Evolutionary conservation across 805 yeast genomes (phyloP), one percentile per base, ranked within the genome.

Genomic region (Ogataea nitratoaversa): DNA sequence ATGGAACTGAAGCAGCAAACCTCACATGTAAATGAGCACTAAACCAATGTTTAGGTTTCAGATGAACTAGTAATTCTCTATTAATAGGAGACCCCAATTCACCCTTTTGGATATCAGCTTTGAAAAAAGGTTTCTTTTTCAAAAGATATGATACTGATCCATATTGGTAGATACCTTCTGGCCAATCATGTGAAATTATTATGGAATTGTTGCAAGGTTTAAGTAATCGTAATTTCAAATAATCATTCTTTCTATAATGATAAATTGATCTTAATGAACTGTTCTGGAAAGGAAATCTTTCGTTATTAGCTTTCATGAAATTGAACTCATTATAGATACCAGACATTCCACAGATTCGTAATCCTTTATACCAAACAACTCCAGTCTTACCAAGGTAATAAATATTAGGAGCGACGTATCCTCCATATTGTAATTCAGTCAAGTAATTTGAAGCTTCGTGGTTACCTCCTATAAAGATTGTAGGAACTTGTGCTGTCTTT

Each of bases 151-250:
- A 47, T n/a, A 68, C 14, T 51, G 84, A 60, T 0, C 97, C 98
- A 58, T 74, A 63, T 5, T 76, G 62, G 32, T 73, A 83, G 8
- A 90, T 79, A 3, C 84, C 86, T 30, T 71, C 79, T 0, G 99
- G 99, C 99, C 99, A 93, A 65, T 93, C 99, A 61, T 93, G 99
- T 24, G 86, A 76, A 38, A 91, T 44, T 57, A 83, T 69, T 1
- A 89, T 57, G 49, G 86, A 84, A 14, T 46, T 38, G 28, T 53
- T 53, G 12, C 48, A 47, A 24, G 34, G 41, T 43, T 53, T 36
- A 43, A 74, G 50, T 51, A 74, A 48, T 49, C 67, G 62, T 49
- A 87, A 62, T 46, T 83, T 84, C 28, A 78, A 47, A 40, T 74
- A 76, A 41, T 83, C 84, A 39, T 70, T 70, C 34, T 84, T 74